Evolutionary conservation across 176 grass and related monocot genomes (phyloP).

Genomic region (Carex cristatella): DNA sequence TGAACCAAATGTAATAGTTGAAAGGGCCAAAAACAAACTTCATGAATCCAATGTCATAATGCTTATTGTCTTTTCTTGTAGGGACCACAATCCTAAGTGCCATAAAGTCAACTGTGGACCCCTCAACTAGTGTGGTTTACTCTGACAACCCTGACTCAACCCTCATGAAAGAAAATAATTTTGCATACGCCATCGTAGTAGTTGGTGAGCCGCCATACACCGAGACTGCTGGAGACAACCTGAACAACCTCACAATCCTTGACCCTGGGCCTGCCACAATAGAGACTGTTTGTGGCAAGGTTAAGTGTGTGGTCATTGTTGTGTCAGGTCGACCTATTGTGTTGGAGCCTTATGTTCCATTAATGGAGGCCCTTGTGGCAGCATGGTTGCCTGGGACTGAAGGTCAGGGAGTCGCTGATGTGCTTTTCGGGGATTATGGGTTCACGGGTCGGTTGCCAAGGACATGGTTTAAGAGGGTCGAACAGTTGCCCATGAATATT

Average conservation of each 20-base stretch:
- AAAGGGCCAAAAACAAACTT: background rate
- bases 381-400: slow-evolving; percentile 92
- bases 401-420: slow-evolving; percentile 76
- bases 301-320: slow-evolving; percentile 74
- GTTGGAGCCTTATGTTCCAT: slow-evolving; percentile 62
- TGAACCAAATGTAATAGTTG: background rate
- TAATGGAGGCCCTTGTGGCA: slow-evolving; percentile 85
- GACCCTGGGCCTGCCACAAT: slow-evolving; percentile 83
- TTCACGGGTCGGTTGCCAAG: slow-evolving; percentile 69
- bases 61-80: slow-evolving; percentile 18
- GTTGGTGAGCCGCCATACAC: slow-evolving; percentile 76
- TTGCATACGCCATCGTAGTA: slow-evolving; percentile 66
- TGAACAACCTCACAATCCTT: slow-evolving; percentile 54
- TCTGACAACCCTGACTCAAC: slow-evolving; percentile 63
- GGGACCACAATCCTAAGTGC: slow-evolving; percentile 88
- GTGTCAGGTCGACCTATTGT: slow-evolving; percentile 75
- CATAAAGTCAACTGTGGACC: slow-evolving; percentile 62
- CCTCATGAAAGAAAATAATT: slow-evolving; percentile 65
- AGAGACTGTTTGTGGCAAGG: slow-evolving; percentile 51
- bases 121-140: slow-evolving; percentile 55
- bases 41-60: background rate
- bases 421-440: slow-evolving; percentile 77
- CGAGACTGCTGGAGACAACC: slow-evolving; percentile 65
- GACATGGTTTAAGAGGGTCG: slow-evolving; percentile 78
- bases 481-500: slow-evolving; percentile 85